Conservation (phyloP, 2,329 filamentous ascomycete species). For the Botrytis cinerea region DNA sequence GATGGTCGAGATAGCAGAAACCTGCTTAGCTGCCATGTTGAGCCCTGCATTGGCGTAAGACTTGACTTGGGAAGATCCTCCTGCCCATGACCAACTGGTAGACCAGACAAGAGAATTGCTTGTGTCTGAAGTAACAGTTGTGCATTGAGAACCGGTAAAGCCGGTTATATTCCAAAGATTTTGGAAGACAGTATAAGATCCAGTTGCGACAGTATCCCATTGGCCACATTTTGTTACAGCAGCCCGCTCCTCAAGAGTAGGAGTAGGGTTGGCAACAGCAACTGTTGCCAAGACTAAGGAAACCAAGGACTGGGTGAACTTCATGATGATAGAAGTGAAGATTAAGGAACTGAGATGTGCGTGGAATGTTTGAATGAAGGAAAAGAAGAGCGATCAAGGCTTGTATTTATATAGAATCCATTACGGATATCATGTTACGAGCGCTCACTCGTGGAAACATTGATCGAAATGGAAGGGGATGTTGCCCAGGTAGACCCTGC, state of each 20-base stretch:
- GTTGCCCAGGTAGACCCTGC: neutral
- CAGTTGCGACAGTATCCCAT: conserved; percentile 35
- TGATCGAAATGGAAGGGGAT: neutral
- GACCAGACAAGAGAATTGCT: conserved; percentile 44
- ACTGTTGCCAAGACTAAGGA: conserved; percentile 21
- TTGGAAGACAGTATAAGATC: conserved; percentile 46
- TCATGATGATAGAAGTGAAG: conserved; percentile 24
- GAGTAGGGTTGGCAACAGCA: conserved; percentile 27
- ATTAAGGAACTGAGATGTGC: neutral
- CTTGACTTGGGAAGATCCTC: conserved; percentile 44
- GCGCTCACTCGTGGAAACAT: conserved; percentile 11
- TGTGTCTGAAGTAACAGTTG: conserved; percentile 43
- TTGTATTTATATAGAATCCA: conserved; percentile 1
- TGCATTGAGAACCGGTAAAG: conserved; percentile 42
- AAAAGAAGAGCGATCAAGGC: neutral
- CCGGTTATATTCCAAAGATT: conserved; percentile 33
- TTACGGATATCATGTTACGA: neutral
- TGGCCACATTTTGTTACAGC: conserved; percentile 38
- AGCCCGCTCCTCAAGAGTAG: conserved; percentile 42
- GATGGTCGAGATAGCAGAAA: conserved; percentile 44
- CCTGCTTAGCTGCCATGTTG: conserved; percentile 44
- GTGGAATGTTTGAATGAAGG: neutral
- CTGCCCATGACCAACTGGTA: conserved; percentile 46
- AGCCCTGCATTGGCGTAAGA: conserved; percentile 46
- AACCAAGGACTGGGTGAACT: conserved; percentile 26